Base-by-base conservation (phyloP, 2,329 filamentous ascomycete genomes). In the Colletotrichum tofieldiae region DNA sequence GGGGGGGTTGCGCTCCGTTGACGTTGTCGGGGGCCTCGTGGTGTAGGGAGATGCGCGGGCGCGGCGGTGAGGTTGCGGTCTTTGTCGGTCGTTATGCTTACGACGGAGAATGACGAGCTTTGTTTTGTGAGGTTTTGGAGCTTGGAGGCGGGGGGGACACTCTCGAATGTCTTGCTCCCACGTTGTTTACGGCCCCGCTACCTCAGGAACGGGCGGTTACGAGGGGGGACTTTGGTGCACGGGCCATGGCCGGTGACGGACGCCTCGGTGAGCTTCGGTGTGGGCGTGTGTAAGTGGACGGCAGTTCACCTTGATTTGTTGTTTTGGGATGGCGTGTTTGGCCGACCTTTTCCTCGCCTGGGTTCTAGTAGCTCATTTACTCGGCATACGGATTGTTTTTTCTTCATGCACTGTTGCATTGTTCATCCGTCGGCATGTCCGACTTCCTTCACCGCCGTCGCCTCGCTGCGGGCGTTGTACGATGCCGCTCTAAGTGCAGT, bases 161-260 rank as follows among this genome's bases (percentile, higher is more conserved):
- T 26, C 8, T 35, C 16, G 49, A 9, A 49, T 56, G 61, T 65
- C 61, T 70, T 32, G 51, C 26, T 61, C 45, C 39, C 59, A 64
- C 69, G 59, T 72, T 69, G 70, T 60, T 45, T 69, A 52, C 39
- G 20, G 29, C 59, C 69, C 69, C 65, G 18, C 64, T 20, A 39
- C 37, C 16, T 54, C 45, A 70, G 54, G 41, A 59, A 52, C 60
- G n/a, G 14, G n/a, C 20, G 47, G 35, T 9, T 32, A 54, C 45
- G 6, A 18, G 14, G 43, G 23, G 29, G 29, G 23, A 16, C 11
- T 8, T 1, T 4, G 5, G 5, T 4, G 67, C 63, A 67, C 54
- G 51, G 58, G 18, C 52, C 63, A 47, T 58, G 12, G 0, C 3
- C 26, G 2, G 56, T 18, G 3, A 3, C 9, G n/a, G 14, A 5